phyloP scores from a whole-genome alignment of 768 basidiomycete genomes.

The Lactarius evosmus region DNA sequence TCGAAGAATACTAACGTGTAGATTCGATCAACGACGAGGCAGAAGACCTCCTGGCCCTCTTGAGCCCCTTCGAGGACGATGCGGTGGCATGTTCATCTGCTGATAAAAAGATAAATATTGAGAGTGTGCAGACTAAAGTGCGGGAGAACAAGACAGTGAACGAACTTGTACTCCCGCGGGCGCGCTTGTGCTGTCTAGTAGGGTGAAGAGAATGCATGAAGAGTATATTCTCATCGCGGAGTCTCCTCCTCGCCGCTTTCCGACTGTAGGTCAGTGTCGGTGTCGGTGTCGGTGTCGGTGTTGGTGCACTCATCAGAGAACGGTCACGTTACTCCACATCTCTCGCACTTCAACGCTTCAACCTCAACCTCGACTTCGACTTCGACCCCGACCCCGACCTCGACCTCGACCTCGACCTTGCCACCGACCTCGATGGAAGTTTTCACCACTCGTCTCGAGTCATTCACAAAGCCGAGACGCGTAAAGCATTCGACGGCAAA shows the following conservation, averaged over 20 bases:
- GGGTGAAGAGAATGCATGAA: conserved; percentile 18
- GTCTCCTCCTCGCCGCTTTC: conserved; percentile 10
- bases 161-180: neutral
- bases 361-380: neutral
- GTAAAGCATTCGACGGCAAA: conserved; percentile 51
- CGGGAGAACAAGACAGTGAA: neutral
- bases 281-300: conserved; percentile 9
- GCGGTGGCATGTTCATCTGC: neutral
- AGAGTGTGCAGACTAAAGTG: neutral
- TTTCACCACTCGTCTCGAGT: conserved; percentile 48
- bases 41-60: neutral
- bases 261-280: conserved; percentile 12
- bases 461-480: conserved; percentile 63
- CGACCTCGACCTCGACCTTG: neutral
- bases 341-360: conserved; percentile 8
- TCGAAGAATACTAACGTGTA: conserved; percentile 13
- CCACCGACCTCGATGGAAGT: conserved; percentile 18
- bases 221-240: neutral
- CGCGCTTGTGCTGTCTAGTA: neutral
- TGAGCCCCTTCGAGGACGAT: neutral
- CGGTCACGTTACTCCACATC: conserved; percentile 19
- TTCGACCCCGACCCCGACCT: neutral
- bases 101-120: neutral
- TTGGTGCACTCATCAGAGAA: conserved; percentile 6
- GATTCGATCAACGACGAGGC: neutral